Evolutionary conservation across 2,329 filamentous ascomycete species (phyloP).

Genomic region (Sclerotinia spermophila): DNA sequence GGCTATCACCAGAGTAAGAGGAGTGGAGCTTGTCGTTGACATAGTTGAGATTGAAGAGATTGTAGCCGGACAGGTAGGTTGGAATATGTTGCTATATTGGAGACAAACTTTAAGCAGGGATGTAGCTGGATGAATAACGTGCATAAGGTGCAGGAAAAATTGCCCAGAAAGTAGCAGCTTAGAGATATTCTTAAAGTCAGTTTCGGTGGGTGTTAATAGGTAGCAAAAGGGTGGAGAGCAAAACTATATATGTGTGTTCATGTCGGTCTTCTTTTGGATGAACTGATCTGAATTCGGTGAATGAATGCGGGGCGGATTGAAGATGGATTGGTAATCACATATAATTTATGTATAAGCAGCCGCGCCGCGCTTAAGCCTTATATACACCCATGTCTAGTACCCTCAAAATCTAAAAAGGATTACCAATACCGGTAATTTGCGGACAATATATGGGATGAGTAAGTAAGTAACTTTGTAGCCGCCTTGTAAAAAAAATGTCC

Average conservation of each 20-base stretch:
- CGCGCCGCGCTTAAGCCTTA: neutral
- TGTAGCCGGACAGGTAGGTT: neutral
- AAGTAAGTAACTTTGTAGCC: no score
- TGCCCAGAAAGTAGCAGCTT: neutral
- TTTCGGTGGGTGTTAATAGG: neutral
- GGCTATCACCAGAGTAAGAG: constrained; percentile 24
- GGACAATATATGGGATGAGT: no score
- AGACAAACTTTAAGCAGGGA: constrained; percentile 5
- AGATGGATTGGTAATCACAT: constrained; percentile 15
- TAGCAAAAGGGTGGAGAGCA: constrained; percentile 2
- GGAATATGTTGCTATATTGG: constrained; percentile 15
- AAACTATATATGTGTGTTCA: neutral
- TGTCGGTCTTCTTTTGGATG: neutral
- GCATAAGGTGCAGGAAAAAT: neutral
- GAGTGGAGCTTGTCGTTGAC: neutral
- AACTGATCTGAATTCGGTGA: neutral
- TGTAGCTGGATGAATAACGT: neutral
- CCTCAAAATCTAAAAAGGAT: no score
- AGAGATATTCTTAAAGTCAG: neutral
- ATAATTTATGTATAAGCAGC: neutral
- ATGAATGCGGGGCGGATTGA: neutral
- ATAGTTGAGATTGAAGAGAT: constrained; percentile 4
- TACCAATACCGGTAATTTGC: no score
- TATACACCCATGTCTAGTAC: neutral
- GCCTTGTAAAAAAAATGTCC: no score